Percentiles rank a stretch among this genome's conserved stretches.
Conservation (phyloP, 2,329 filamentous ascomycete species). For the Huntiella abstrusa region DNA sequence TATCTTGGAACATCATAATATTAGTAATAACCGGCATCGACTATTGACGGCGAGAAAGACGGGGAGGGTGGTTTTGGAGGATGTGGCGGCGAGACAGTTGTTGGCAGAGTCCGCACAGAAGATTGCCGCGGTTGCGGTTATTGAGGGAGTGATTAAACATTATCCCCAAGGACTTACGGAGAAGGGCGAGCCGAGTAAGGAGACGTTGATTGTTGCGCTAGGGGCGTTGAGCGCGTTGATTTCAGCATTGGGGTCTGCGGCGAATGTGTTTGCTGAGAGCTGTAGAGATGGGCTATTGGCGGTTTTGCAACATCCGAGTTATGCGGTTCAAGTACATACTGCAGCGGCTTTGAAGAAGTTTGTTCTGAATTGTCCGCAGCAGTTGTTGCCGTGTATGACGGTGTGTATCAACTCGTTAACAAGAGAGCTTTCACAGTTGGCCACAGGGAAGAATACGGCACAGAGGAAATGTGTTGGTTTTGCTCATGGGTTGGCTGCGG, state of each 20-base stretch:
- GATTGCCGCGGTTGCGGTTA: conserved; percentile 58
- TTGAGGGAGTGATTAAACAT: conserved; percentile 83
- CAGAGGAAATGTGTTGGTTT: conserved; percentile 75
- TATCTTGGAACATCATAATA: conserved; percentile 54
- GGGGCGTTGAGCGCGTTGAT: conserved; percentile 67
- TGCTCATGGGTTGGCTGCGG: conserved; percentile 76
- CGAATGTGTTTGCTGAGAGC: conserved; percentile 57
- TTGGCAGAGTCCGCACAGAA: conserved; percentile 80
- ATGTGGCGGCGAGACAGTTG: conserved; percentile 62
- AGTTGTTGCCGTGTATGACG: conserved; percentile 75
- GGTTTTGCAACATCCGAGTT: conserved; percentile 83
- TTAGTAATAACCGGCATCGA: conserved; percentile 72
- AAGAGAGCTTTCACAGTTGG: conserved; percentile 64
- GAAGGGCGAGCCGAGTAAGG: conserved; percentile 71
- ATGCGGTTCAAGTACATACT: conserved; percentile 83
- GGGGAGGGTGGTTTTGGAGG: conserved; percentile 65
- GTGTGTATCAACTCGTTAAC: conserved; percentile 93
- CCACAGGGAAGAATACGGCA: conserved; percentile 49
- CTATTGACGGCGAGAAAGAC: conserved; percentile 71
- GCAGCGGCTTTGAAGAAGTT: conserved; percentile 74
- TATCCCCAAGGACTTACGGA: conserved; percentile 83
- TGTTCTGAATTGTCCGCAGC: conserved; percentile 77
- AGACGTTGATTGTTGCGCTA: conserved; percentile 60
- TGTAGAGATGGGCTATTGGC: conserved; percentile 79
- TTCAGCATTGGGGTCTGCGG: conserved; percentile 60